A percentile compares a stretch with the other conserved stretches of the same genome.
Evolutionary conservation across 1,139 yeast genomes (phyloP).

Genomic region (Suhomyces yuchorum): DNA sequence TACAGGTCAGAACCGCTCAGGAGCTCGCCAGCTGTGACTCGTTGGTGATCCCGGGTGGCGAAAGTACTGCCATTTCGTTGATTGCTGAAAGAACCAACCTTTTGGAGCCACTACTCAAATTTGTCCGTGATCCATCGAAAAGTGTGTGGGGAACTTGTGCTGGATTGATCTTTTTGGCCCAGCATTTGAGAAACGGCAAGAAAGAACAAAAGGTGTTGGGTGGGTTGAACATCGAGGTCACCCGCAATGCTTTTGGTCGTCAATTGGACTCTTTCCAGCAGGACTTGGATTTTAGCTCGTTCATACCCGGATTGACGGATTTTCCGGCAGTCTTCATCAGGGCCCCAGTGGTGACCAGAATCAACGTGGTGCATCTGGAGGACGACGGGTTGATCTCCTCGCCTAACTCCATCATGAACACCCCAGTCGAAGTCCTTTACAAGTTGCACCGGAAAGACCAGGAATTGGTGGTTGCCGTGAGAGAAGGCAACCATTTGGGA

Average conservation of each 20-base stretch:
- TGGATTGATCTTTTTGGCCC: conserved; percentile 70
- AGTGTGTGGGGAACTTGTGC: conserved; percentile 91
- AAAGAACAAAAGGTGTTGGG: conserved; percentile 65
- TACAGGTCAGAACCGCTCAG: conserved; percentile 55
- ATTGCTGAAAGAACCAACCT: conserved; percentile 68
- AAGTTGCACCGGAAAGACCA: conserved; percentile 28
- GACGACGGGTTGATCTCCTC: conserved; percentile 16
- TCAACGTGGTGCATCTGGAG: conserved; percentile 12
- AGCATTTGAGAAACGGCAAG: conserved; percentile 55
- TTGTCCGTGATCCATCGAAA: conserved; percentile 48
- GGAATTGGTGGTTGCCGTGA: conserved; percentile 66
- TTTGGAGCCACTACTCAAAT: conserved; percentile 55
- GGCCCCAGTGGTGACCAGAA: conserved; percentile 67
- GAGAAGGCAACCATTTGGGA: conserved; percentile 68
- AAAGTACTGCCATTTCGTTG: conserved; percentile 73
- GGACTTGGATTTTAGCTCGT: conserved; percentile 49
- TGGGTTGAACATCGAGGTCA: conserved; percentile 65
- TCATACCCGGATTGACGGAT: conserved; percentile 40
- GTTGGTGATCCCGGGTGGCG: conserved; percentile 80
- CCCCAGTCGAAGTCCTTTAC: conserved; percentile 46
- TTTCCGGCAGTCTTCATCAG: conserved; percentile 73
- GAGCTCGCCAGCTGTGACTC: conserved; percentile 58
- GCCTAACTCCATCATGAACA: conserved; percentile 3
- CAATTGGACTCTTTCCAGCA: conserved; percentile 69
- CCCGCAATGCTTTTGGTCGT: conserved; percentile 78